Evolutionary conservation across 2,329 filamentous ascomycete species (phyloP), one percentile per base, ranked within the genome.

Genomic region (Alternaria sp.): DNA sequence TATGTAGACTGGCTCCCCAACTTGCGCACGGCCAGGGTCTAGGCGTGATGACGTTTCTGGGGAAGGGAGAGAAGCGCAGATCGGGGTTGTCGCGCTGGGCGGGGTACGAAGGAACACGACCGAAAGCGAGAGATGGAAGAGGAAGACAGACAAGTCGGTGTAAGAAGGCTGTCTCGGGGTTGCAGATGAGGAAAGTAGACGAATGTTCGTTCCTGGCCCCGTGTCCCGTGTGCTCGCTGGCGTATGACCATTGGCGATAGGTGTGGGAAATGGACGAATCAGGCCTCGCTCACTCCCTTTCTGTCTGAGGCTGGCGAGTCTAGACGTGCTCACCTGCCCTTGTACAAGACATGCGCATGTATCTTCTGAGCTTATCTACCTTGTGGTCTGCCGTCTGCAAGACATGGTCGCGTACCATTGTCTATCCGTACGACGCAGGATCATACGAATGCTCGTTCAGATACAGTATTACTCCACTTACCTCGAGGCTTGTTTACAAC

Each of bases 161-260:
- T 62, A 49, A 54, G 56, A 54, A 51, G 46, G 20, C 43, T 22
- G 39, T 41, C 18, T 26, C 34, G 4, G 39, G 32, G 46, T 54
- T 59, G 57, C 47, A 30, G 52, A 44, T 59, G 57, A 60, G 53
- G 34, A 61, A 65, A 51, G 65, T 61, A 54, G 52, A 67, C 55
- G 59, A 57, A 46, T 62, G 57, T 49, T 52, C 56, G 61, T 67
- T 65, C 65, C 61, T 72, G 65, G 48, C 48, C 58, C 54, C 58
- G 58, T 61, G 63, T 60, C 68, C 63, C 68, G 65, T 72, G 65
- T 65, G 64, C 30, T 49, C 46, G 14, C 56, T 69, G 67, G 66
- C 66, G 63, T 64, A 67, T 67, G 64, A 65, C 64, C 62, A 67
- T 68, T 61, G 61, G 68, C 68, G 67, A 67, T 69, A 62, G 63